Evolutionary conservation across 768 basidiomycete species (phyloP).

Genomic region (Phanerochaete carnosa): DNA sequence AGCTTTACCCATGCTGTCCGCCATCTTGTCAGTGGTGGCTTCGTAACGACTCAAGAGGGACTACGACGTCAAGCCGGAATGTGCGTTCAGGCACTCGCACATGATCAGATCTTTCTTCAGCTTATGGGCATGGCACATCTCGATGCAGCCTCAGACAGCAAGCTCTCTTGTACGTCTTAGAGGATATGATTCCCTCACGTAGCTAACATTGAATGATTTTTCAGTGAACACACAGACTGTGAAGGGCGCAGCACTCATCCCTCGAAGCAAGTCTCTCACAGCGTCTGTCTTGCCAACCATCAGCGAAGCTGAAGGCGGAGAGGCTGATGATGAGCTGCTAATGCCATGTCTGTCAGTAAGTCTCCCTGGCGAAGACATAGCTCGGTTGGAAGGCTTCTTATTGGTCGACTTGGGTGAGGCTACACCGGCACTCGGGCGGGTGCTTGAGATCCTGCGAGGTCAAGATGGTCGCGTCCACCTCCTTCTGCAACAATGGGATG

Average conservation of each 20-base stretch:
- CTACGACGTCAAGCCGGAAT: not conserved
- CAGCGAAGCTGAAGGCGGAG: too few species aligned
- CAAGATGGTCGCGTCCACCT: not conserved
- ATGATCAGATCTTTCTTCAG: not conserved
- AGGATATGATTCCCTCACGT: not conserved
- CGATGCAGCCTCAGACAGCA: not conserved
- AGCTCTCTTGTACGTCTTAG: not conserved
- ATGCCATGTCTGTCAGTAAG: too few species aligned
- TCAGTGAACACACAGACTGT: not conserved
- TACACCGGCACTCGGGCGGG: not conserved
- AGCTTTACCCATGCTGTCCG: constrained; percentile 14
- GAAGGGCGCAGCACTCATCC: too few species aligned
- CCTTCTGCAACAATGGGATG: not conserved
- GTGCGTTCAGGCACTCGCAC: not conserved
- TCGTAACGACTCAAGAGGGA: not conserved
- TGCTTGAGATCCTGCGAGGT: not conserved
- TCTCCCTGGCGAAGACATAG: too few species aligned
- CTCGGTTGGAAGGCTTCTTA: too few species aligned
- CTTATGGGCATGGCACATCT: constrained; percentile 1
- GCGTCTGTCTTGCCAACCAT: too few species aligned
- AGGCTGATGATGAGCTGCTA: too few species aligned
- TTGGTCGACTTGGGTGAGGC: too few species aligned
- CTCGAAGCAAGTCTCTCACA: too few species aligned
- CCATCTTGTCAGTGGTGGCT: constrained; percentile 19
- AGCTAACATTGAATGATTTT: not conserved